Conservation (phyloP, 2,329 filamentous ascomycete species). For the Emericellopsis cladophorae region DNA sequence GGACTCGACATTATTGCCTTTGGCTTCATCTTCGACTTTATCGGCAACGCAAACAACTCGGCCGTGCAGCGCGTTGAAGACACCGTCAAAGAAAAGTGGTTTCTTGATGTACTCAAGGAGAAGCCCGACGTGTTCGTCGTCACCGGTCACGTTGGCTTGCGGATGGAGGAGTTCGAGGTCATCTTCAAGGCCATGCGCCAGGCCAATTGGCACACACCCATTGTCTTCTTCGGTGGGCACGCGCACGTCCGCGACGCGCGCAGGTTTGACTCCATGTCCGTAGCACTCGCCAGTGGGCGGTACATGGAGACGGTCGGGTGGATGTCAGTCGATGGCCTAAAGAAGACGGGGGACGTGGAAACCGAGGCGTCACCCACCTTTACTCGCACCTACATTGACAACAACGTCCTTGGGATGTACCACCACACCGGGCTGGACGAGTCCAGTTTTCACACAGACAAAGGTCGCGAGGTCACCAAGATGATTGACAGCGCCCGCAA, state of each 20-base stretch:
- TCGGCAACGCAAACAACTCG: slow-evolving; percentile 81
- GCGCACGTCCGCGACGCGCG: slow-evolving; percentile 78
- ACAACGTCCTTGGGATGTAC: slow-evolving; percentile 75
- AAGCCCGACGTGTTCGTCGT: slow-evolving; percentile 82
- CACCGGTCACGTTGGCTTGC: slow-evolving; percentile 71
- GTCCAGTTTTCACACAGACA: slow-evolving; percentile 61
- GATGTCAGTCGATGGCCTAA: slow-evolving; percentile 66
- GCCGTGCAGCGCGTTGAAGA: slow-evolving; percentile 69
- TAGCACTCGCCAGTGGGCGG: slow-evolving; percentile 73
- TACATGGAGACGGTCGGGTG: slow-evolving; percentile 96
- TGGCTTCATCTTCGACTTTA: slow-evolving; percentile 93
- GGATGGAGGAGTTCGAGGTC: slow-evolving; percentile 64
- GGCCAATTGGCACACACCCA: slow-evolving; percentile 67
- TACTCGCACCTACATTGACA: slow-evolving; percentile 78
- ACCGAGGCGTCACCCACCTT: slow-evolving; percentile 41
- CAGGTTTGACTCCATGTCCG: slow-evolving; percentile 64
- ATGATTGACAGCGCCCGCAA: slow-evolving; percentile 60
- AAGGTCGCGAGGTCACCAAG: slow-evolving; percentile 58
- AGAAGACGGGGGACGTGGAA: slow-evolving; percentile 14
- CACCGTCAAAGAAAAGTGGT: slow-evolving; percentile 77
- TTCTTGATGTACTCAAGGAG: slow-evolving; percentile 71
- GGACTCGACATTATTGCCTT: slow-evolving; percentile 76
- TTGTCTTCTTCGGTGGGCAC: slow-evolving; percentile 87
- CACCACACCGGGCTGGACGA: slow-evolving; percentile 66
- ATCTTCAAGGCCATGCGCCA: slow-evolving; percentile 70